A percentile compares a stretch with the other conserved stretches of the same genome.
Evolutionary conservation across 371 early-diverging fungal species (phyloP).

Genomic region (Mucor mucedo): DNA sequence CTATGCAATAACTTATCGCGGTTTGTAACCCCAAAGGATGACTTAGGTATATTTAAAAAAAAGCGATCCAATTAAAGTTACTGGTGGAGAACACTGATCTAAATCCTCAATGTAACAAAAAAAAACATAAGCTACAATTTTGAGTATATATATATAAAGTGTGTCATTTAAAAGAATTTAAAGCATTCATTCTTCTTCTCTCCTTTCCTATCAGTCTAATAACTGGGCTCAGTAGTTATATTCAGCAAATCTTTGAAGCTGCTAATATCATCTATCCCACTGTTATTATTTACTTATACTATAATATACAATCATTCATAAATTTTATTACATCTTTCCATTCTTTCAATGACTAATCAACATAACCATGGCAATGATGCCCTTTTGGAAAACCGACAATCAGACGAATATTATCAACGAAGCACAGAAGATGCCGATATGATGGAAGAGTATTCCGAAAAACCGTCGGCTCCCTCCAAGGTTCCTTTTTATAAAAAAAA

Average conservation of each 20-base stretch:
- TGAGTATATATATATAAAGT: background rate
- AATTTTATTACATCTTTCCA: background rate
- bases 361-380: slow-evolving; percentile 11
- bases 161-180: background rate
- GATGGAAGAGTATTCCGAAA: slow-evolving; percentile 53
- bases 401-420: slow-evolving; percentile 10
- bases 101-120: background rate
- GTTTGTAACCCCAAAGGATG: background rate
- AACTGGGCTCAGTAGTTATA: background rate
- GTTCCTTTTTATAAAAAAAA: slow-evolving; percentile 57
- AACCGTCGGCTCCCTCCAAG: slow-evolving; percentile 41
- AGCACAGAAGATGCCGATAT: slow-evolving; percentile 5
- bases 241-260: background rate
- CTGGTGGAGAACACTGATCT: background rate
- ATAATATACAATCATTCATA: no score
- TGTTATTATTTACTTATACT: background rate
- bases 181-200: background rate
- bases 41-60: slow-evolving; percentile 4
- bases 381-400: background rate
- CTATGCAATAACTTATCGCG: slow-evolving; percentile 1
- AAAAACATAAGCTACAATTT: background rate
- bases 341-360: slow-evolving; percentile 1
- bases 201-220: background rate
- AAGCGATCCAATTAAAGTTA: background rate
- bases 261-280: background rate